Evolutionary conservation across 202 grass and related monocot species (phyloP).

Genomic region (Cymbopogon flexuosus): DNA sequence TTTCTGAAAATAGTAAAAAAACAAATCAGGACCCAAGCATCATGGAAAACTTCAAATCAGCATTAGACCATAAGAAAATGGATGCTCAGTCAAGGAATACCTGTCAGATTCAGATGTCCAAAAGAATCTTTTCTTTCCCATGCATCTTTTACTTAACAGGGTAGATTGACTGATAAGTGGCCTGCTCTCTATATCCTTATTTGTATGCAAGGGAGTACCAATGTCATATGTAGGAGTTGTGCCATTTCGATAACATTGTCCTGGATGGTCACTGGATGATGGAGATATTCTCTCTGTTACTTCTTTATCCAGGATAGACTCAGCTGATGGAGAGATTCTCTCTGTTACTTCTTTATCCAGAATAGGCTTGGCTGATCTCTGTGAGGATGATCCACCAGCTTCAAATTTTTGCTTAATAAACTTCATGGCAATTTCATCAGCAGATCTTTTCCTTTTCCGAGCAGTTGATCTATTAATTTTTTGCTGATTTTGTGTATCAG

Average conservation of each 20-base stretch:
- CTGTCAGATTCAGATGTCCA: slow-evolving; percentile 75
- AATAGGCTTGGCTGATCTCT: slow-evolving; percentile 2
- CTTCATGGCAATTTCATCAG: slow-evolving; percentile 24
- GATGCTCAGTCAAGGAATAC: slow-evolving; percentile 32
- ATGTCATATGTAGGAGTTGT: neutral
- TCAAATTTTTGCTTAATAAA: slow-evolving; percentile 32
- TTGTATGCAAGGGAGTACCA: neutral
- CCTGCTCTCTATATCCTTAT: slow-evolving; percentile 23
- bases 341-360: slow-evolving; percentile 19
- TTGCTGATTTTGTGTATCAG: slow-evolving; percentile 28
- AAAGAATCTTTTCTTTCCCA: slow-evolving; percentile 48
- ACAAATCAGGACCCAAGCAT: neutral
- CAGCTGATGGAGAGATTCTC: neutral
- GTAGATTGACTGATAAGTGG: slow-evolving; percentile 39
- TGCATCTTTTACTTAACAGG: slow-evolving; percentile 37
- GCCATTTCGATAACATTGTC: neutral
- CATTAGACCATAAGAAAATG: neutral
- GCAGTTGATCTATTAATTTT: slow-evolving; percentile 20
- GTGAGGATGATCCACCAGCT: slow-evolving; percentile 19
- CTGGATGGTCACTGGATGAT: slow-evolving; percentile 2
- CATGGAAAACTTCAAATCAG: slow-evolving; percentile 15
- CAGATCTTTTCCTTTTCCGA: slow-evolving; percentile 62
- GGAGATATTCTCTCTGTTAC: too few relatives aligned
- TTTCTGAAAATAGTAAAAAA: slow-evolving; percentile 51
- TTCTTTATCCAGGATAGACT: too few relatives aligned